Conservation (phyloP, 306 rosid genomes). For the Malus sylvestris region DNA sequence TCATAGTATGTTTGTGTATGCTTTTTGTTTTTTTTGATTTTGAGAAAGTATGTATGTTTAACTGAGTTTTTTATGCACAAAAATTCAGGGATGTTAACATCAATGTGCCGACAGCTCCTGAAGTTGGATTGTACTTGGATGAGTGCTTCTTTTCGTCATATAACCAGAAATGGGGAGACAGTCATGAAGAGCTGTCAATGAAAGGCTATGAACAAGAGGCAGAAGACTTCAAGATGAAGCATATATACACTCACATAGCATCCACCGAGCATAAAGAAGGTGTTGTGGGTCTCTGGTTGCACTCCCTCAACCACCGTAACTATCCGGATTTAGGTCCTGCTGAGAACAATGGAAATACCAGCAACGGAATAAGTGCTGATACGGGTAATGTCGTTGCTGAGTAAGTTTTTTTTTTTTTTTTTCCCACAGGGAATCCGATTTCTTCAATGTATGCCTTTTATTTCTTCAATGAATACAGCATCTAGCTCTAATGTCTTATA, state of each 20-base stretch:
- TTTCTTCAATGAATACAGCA: not conserved
- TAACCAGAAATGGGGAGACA: constrained; percentile 89
- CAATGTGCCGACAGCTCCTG: constrained; percentile 96
- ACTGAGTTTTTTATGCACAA: not conserved
- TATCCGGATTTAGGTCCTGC: constrained; percentile 55
- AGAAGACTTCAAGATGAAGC: constrained; percentile 72
- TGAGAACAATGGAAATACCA: constrained; percentile 19
- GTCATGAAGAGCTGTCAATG: constrained; percentile 83
- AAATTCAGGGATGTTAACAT: constrained; percentile 61
- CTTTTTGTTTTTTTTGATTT: not conserved
- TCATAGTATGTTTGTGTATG: not conserved
- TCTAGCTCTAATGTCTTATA: not conserved
- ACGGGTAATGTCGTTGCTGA: constrained; percentile 12
- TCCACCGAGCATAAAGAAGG: constrained; percentile 81
- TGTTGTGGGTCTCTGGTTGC: constrained; percentile 79
- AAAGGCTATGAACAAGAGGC: constrained; percentile 66
- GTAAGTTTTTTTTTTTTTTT: constrained; percentile 10
- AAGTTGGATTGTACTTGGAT: constrained; percentile 83
- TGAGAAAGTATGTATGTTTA: not conserved
- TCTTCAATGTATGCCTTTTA: constrained; percentile 13
- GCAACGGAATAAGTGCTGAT: constrained; percentile 12
- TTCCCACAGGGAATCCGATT: not conserved
- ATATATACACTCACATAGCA: constrained; percentile 73
- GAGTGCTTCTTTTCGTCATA: constrained; percentile 85
- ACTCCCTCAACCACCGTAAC: constrained; percentile 84